phyloP scores from a whole-genome alignment of 1,284 basidiomycete genomes.

The Cutaneotrichosporon cyanovorans region DNA sequence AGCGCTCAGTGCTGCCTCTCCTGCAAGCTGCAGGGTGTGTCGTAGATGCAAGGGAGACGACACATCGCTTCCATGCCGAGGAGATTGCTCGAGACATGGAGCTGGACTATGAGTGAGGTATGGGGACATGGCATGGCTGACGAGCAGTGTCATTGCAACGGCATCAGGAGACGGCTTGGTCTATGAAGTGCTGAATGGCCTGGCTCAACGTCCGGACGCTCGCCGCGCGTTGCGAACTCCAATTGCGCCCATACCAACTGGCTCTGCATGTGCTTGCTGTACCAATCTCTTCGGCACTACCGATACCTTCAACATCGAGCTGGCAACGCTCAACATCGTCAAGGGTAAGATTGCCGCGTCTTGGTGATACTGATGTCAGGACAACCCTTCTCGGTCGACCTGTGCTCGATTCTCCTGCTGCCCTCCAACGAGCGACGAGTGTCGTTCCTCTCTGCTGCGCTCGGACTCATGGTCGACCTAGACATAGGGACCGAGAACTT shows the following conservation, averaged over 20 bases:
- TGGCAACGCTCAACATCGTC: conserved; percentile 73
- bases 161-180: conserved; percentile 85
- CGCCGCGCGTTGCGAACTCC: conserved; percentile 65
- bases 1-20: conserved; percentile 67
- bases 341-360: conserved; percentile 58
- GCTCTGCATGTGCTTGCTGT: conserved; percentile 46
- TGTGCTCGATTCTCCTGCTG: conserved; percentile 60
- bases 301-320: conserved; percentile 64
- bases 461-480: conserved; percentile 87
- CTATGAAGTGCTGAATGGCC: conserved; percentile 89
- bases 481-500: conserved; percentile 77
- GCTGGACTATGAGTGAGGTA: conserved; percentile 57
- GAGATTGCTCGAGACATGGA: conserved; percentile 60
- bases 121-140: not conserved
- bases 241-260: conserved; percentile 78
- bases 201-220: conserved; percentile 65
- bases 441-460: conserved; percentile 79
- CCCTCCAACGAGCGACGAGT: conserved; percentile 49
- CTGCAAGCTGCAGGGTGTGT: conserved; percentile 66
- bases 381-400: conserved; percentile 64
- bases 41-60: conserved; percentile 64
- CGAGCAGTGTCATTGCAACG: conserved; percentile 58
- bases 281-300: conserved; percentile 45
- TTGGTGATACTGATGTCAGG: too few relatives aligned
- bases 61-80: conserved; percentile 62